A percentile compares a stretch with the other conserved stretches of the same genome.
Evolutionary conservation across 2,329 filamentous ascomycete species (phyloP).

Genomic region (Aspergillus udagawae): DNA sequence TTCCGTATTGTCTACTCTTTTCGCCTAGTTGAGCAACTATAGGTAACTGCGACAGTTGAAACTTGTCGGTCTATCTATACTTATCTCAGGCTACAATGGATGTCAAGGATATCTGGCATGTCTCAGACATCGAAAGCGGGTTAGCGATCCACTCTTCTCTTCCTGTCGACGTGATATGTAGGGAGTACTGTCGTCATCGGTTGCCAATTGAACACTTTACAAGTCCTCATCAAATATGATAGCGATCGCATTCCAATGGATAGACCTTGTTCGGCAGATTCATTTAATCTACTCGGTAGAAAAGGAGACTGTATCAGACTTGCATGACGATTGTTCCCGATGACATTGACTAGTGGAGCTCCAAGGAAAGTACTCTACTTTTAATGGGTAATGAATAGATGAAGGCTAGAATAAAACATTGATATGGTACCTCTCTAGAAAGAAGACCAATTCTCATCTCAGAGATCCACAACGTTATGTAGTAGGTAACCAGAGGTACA

Average conservation of each 20-base stretch:
- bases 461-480: too few relatives aligned
- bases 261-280: not conserved
- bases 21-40: not conserved
- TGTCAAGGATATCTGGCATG: not conserved
- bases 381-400: not conserved
- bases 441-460: not conserved
- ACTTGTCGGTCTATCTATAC: too few relatives aligned
- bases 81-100: not conserved
- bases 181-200: not conserved
- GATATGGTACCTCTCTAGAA: too few relatives aligned
- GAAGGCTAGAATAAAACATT: too few relatives aligned
- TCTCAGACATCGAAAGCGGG: not conserved
- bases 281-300: not conserved
- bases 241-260: not conserved
- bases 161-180: not conserved
- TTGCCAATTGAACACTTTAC: not conserved
- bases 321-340: not conserved
- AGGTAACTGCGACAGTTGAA: not conserved
- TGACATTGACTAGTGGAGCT: not conserved
- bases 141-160: too few relatives aligned
- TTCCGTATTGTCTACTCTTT: not conserved
- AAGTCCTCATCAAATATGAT: not conserved
- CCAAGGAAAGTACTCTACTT: not conserved
- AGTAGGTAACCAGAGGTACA: too few relatives aligned
- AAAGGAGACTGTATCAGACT: not conserved